Evolutionary conservation across 208 protist genomes (phyloP), one percentile per base, ranked within the genome.

Genomic region (Leishmania guyanensis): DNA sequence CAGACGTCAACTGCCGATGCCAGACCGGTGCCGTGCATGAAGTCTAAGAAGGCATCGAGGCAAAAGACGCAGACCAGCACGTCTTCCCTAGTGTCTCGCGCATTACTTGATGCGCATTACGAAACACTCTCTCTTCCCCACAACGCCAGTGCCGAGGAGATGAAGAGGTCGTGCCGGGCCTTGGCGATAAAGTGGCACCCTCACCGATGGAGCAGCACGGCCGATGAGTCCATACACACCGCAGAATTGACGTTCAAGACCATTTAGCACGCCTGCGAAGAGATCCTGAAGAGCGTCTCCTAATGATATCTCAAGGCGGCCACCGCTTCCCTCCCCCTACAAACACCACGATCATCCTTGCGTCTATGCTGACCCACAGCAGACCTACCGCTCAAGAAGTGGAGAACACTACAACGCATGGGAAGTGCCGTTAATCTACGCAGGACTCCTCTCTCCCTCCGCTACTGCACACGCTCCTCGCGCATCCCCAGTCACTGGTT

Each of bases 161-260:
- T 87, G 74, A 71, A 62, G 16, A 79, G 81, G 76, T 78, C 86
- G 53, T 95, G 93, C 71, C 86, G 90, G 39, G 86, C 86, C 5
- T 78, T 95, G 70, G 92, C 92, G 46, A 91, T 96, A 86, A 77
- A 81, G 81, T 96, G 92, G 89, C 92, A 96, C 83, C 92, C 92
- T 26, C 90, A 96, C 73, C 88, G 84, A 43, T 96, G 92, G 92
- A 88, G 91, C 70, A 80, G 89, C 65, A 78, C 82, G 16, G 62
- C 83, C 0, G 74, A 80, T 0, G 77, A 75, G 43, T 79, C 90
- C 14, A 77, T 89, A 62, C 81, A 78, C n/a, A 29, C 71, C 12
- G 90, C 92, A 3, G 92, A 96, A 76, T 78, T 85, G 58, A 86
- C 78, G 54, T 96, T 96, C 74, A 96, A 94, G 60, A 74, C 75